These are phyloP conservation scores for Syzygium syzygioides DNA, from an alignment of 441 rosid genomes.

Conservation along the genomic window DNA sequence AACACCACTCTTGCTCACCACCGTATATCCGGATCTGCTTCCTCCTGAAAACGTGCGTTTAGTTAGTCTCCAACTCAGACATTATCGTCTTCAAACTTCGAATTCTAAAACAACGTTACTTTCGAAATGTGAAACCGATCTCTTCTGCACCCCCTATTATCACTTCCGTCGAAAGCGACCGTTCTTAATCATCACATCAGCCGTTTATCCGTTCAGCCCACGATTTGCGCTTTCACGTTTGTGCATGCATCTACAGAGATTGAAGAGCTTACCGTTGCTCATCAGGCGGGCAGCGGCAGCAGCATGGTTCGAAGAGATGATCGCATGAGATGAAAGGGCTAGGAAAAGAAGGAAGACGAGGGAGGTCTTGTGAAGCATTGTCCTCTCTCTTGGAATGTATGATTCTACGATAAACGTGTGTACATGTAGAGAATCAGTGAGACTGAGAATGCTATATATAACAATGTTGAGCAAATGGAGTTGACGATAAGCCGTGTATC, in stretches of 20 bases:
- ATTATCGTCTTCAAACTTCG: no score
- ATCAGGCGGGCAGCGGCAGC: fast-evolving
- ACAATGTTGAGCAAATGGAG: no score
- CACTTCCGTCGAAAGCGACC: no score
- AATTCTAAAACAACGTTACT: no score
- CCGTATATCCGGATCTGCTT: no score
- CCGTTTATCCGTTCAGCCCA: neutral
- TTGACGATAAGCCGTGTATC: neutral
- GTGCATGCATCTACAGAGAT: neutral
- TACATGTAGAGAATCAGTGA: neutral
- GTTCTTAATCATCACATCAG: no score
- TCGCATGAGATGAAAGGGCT: neutral
- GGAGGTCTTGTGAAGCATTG: neutral
- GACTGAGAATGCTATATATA: no score
- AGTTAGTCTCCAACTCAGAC: neutral
- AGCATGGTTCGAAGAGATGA: neutral
- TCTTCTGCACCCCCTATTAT: no score
- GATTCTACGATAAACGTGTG: neutral
- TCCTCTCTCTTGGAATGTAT: neutral
- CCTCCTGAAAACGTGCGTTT: no score
- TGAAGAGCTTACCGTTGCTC: neutral
- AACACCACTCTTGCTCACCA: no score
- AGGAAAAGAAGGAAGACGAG: neutral
- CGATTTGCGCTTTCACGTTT: neutral
- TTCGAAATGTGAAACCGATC: no score